Conservation (phyloP, 2,329 filamentous ascomycete species). For the Trichoderma afroharzianum region DNA sequence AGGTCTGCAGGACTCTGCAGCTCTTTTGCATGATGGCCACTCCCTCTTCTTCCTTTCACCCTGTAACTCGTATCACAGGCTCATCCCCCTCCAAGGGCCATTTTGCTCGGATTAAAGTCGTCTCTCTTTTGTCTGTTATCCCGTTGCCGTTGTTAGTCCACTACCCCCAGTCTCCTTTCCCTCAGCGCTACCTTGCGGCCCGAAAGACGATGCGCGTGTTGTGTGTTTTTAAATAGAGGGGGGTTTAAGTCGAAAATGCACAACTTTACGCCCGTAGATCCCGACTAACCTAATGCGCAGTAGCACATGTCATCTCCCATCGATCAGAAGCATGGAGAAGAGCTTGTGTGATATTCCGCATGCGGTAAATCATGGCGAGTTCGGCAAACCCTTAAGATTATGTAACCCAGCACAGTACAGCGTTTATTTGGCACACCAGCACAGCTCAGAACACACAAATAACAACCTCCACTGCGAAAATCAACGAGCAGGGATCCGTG, state of each 20-base stretch:
- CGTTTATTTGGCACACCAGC: too few relatives aligned
- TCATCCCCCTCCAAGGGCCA: too few relatives aligned
- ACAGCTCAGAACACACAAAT: too few relatives aligned
- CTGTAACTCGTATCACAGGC: not conserved
- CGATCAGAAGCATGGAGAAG: not conserved
- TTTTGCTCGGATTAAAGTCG: not conserved
- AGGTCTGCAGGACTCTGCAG: not conserved
- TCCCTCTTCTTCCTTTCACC: not conserved
- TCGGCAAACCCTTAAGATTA: not conserved
- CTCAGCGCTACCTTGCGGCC: constrained; percentile 13
- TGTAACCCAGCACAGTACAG: not conserved
- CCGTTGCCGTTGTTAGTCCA: not conserved
- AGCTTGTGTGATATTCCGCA: not conserved
- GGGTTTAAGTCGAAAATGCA: constrained; percentile 7
- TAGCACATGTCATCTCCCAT: not conserved
- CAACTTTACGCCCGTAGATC: constrained; percentile 4
- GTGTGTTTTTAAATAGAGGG: not conserved
- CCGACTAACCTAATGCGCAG: not conserved
- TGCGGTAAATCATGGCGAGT: not conserved
- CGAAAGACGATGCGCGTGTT: not conserved
- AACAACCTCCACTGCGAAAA: not conserved
- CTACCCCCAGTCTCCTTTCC: not conserved
- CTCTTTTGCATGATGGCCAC: not conserved
- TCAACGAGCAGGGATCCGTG: not conserved
- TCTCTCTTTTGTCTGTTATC: not conserved